Base-by-base conservation (phyloP, 768 basidiomycete genomes). In the Boletus coccyginus region DNA sequence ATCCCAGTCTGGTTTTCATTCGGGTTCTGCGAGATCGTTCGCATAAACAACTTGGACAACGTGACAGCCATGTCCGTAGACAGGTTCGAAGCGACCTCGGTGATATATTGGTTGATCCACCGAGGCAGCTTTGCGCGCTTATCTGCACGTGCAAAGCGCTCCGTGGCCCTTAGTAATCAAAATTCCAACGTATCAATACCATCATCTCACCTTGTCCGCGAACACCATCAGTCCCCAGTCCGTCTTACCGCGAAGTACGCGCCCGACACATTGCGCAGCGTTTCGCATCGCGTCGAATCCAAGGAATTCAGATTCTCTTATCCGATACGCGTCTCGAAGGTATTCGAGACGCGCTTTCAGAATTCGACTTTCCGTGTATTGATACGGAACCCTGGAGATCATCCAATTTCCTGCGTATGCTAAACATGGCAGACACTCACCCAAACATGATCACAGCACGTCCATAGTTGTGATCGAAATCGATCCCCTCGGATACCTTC, bases 211-310 rank as follows among this genome's bases (percentile, higher is more conserved):
- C 84, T 96, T 97, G 74, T 99, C 97, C 1, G 97, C 97, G 70
- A 99, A 99, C 12, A 98, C 86, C 97, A 99, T 99, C 65, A 99
- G 73, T 35, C 97, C 97, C 92, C 97, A 99, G 73, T 99, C 97
- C 5, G 97, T 98, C 78, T 99, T 99, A 61, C 97, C 97, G 49
- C 97, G 86, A 70, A 99, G 73, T 29, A 96, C 97, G 62, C 97
- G 94, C 27, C 97, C 97, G 9, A 99, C 96, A 71, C 97, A 99
- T 68, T 99, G 97, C 14, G 97, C 97, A 9, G 97, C 97, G 67
- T 97, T 98, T 53, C 97, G 86, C 93, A 99, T 98, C 13, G 97
- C 97, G 68, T 99, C 97, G 72, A 99, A 99, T 31, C 97, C 98
- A 32, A 99, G 80, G 69, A 98, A 99, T 72, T 99, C 97, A 27